Evolutionary conservation across 2,329 filamentous ascomycete species (phyloP).

Genomic region (Pseudopithomyces maydicus): DNA sequence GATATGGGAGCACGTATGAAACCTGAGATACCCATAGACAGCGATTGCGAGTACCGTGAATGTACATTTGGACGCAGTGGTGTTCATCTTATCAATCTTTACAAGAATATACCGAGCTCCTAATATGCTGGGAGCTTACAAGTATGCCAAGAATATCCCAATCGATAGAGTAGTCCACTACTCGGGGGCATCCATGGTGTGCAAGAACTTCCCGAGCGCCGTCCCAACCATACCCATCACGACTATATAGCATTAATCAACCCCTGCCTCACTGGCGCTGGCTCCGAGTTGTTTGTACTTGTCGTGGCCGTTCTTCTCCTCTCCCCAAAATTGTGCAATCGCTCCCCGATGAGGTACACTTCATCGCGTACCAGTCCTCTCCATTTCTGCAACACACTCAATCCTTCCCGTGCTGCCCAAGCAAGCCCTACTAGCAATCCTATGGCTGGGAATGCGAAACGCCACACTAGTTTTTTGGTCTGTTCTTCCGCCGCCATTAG

Average conservation of each 20-base stretch:
- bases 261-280: not conserved
- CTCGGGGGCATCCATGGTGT: not conserved
- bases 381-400: constrained; percentile 73
- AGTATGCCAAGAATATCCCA: not conserved
- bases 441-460: constrained; percentile 75
- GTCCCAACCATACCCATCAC: not conserved
- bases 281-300: not conserved
- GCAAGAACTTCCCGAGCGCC: not conserved
- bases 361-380: constrained; percentile 85
- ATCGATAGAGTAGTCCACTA: not conserved
- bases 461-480: constrained; percentile 59
- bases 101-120: no score
- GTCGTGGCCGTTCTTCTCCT: constrained; percentile 23
- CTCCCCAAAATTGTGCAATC: constrained; percentile 91
- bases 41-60: not conserved
- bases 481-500: constrained; percentile 51
- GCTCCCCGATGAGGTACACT: constrained; percentile 92
- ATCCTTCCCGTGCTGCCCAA: constrained; percentile 56
- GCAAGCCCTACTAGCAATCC: constrained; percentile 53
- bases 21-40: not conserved
- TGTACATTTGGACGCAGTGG: not conserved
- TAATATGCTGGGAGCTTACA: no score
- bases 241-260: not conserved
- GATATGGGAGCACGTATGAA: not conserved
- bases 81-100: no score